Evolutionary conservation across 2,329 filamentous ascomycete genomes (phyloP).

Genomic region (Helminthosporium solani): DNA sequence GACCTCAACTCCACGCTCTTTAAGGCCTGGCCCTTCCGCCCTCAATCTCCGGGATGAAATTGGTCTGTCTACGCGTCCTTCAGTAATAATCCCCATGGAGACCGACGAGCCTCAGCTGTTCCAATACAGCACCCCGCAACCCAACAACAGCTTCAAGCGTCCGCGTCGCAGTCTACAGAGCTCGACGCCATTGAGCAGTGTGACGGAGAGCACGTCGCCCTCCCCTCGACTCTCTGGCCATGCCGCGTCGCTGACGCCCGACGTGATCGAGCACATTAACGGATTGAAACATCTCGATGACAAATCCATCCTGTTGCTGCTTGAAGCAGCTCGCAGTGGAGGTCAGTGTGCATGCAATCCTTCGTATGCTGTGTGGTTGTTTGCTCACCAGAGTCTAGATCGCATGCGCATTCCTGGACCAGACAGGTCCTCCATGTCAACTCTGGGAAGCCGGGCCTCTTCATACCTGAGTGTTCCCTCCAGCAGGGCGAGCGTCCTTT

Average conservation of each 20-base stretch:
- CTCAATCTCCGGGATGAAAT: slow-evolving; percentile 41
- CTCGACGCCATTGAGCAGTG: slow-evolving; percentile 38
- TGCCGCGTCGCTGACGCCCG: slow-evolving; percentile 33
- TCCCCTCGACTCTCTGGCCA: slow-evolving; percentile 39
- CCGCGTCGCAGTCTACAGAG: slow-evolving; percentile 41
- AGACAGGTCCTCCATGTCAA: slow-evolving; percentile 41
- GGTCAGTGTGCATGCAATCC: slow-evolving; percentile 27
- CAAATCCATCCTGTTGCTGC: slow-evolving; percentile 40
- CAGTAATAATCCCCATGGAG: slow-evolving; percentile 37
- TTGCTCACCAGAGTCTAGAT: slow-evolving; percentile 31
- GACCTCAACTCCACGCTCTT: slow-evolving; percentile 20
- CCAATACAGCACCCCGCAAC: slow-evolving; percentile 38
- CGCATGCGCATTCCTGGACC: slow-evolving; percentile 36
- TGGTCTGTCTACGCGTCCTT: slow-evolving; percentile 28
- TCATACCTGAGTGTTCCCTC: slow-evolving; percentile 42
- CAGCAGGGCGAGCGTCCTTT: slow-evolving; percentile 42
- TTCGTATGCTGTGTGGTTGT: slow-evolving; percentile 11
- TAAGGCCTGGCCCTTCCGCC: slow-evolving; percentile 30
- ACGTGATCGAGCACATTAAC: slow-evolving; percentile 43
- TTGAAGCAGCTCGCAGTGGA: slow-evolving; percentile 42
- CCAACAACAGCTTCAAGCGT: slow-evolving; percentile 40
- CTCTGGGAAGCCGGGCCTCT: slow-evolving; percentile 38
- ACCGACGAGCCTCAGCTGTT: slow-evolving; percentile 41
- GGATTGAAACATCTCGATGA: slow-evolving; percentile 44
- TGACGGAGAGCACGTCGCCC: slow-evolving; percentile 39